Percentiles rank a stretch among this genome's conserved stretches.
These are phyloP conservation scores for Diplodia corticola DNA, from an alignment of 2,329 filamentous ascomycete genomes.

Conservation along the genomic window DNA sequence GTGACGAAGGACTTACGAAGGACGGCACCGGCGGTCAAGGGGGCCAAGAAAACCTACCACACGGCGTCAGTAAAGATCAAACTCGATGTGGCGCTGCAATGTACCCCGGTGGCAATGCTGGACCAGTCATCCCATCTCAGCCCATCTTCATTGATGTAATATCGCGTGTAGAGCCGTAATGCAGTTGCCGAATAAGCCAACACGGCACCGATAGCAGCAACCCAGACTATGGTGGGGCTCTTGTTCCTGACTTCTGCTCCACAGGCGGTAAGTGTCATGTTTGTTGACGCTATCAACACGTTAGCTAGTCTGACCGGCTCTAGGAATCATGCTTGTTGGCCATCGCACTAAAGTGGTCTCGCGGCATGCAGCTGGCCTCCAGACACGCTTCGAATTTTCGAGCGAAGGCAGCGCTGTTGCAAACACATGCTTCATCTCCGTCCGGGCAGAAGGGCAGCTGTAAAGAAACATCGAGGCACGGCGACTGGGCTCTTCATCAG, in stretches of 20 bases:
- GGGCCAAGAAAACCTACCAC: background rate
- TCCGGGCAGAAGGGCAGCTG: background rate
- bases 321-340: background rate
- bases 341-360: background rate
- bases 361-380: background rate
- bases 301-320: background rate
- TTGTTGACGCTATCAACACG: background rate
- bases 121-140: background rate
- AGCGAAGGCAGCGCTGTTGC: background rate
- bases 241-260: background rate
- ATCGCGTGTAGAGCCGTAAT: conserved; percentile 1
- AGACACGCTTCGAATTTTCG: background rate
- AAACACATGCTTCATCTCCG: background rate
- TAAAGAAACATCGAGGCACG: background rate
- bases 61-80: background rate
- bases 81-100: too few species aligned
- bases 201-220: background rate
- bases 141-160: background rate
- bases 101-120: background rate
- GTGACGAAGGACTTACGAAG: background rate
- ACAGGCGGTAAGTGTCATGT: background rate
- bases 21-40: background rate
- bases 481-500: background rate
- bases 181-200: background rate
- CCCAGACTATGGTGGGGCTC: background rate